Percentiles rank a stretch among this genome's conserved stretches.
Conservation (phyloP, 2,329 filamentous ascomycete species). For the Penicillium griseofulvum region DNA sequence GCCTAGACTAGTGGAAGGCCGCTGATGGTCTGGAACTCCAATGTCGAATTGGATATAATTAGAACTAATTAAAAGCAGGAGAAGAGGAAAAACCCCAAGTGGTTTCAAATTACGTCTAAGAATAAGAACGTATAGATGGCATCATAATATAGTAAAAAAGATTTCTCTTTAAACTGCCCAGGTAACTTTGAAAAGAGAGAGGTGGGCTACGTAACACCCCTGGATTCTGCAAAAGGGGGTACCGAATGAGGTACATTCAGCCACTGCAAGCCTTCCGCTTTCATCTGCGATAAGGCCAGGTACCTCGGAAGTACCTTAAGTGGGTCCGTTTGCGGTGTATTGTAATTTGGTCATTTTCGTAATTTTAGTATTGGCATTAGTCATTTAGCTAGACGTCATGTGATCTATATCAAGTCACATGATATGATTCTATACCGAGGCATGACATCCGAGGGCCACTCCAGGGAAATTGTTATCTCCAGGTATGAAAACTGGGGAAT, state of each 20-base stretch:
- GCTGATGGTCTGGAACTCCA: slow-evolving; percentile 7
- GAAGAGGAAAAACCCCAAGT: neutral
- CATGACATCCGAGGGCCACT: neutral
- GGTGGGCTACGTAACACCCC: neutral
- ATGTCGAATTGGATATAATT: slow-evolving; percentile 5
- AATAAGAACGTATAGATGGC: neutral
- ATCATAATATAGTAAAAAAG: neutral
- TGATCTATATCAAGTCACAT: neutral
- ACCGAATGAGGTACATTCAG: neutral
- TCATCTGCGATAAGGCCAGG: neutral
- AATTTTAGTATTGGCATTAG: neutral
- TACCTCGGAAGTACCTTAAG: neutral
- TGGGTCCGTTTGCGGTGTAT: neutral
- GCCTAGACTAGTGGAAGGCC: slow-evolving; percentile 7
- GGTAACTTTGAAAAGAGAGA: too few relatives aligned
- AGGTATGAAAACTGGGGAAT: neutral
- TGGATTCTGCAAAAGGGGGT: neutral
- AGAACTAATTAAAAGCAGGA: slow-evolving; percentile 9
- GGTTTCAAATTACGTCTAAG: neutral
- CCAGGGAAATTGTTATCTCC: slow-evolving; percentile 4
- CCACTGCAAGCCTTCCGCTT: slow-evolving; percentile 1
- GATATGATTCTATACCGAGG: neutral
- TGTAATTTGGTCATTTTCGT: neutral
- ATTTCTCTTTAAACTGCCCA: too few relatives aligned
- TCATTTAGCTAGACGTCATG: neutral